phyloP scores from a whole-genome alignment of 2,329 filamentous ascomycete species.

The Talaromyces sp. region DNA sequence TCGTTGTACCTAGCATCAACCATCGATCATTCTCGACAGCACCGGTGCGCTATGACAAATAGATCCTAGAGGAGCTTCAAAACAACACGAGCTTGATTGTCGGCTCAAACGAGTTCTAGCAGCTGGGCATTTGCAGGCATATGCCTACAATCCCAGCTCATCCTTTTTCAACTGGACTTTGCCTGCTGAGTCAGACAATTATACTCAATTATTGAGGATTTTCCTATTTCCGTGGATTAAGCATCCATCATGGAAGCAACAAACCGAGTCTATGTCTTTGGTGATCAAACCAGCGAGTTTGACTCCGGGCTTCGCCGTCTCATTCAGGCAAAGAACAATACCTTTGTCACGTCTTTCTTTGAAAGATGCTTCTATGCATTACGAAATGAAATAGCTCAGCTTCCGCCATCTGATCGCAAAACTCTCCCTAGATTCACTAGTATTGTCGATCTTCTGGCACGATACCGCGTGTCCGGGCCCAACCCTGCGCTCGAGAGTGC shows the following conservation, averaged over 20 bases:
- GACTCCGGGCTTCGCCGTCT: slow-evolving; percentile 37
- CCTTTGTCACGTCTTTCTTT: slow-evolving; percentile 37
- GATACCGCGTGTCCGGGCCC: slow-evolving; percentile 26
- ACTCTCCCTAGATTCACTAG: slow-evolving; percentile 36
- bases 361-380: slow-evolving; percentile 39
- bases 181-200: neutral
- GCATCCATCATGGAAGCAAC: slow-evolving; percentile 22
- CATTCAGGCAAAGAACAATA: slow-evolving; percentile 38
- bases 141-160: neutral
- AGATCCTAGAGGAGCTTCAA: neutral
- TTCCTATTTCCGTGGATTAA: neutral
- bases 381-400: slow-evolving; percentile 33
- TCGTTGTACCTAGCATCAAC: neutral
- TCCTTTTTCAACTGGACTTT: neutral
- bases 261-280: slow-evolving; percentile 40
- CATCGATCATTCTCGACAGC: neutral
- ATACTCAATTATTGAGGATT: neutral
- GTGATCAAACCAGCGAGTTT: slow-evolving; percentile 42
- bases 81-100: neutral
- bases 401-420: slow-evolving; percentile 29
- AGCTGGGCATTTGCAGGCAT: neutral
- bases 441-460: slow-evolving; percentile 32
- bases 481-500: slow-evolving; percentile 40
- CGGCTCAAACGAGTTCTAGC: neutral
- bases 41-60: neutral